Percentiles rank a stretch among this genome's conserved stretches.
phyloP scores from a whole-genome alignment of 2,329 filamentous ascomycete genomes.

The Colletotrichum nymphaeae region DNA sequence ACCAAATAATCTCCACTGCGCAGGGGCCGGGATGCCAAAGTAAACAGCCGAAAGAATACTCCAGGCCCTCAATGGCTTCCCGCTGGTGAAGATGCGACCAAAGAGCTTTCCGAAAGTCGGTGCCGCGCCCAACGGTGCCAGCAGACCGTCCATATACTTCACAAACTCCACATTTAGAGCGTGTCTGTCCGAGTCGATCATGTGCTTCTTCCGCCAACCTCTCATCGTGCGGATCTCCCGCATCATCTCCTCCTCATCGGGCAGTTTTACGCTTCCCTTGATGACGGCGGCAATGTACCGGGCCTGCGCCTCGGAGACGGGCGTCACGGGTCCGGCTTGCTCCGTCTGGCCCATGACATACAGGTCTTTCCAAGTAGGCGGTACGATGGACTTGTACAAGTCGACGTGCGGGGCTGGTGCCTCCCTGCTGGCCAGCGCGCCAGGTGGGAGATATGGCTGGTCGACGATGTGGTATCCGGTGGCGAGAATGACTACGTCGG shows the following conservation, averaged over 20 bases:
- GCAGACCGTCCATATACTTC: slow-evolving; percentile 46
- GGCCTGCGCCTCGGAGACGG: slow-evolving; percentile 47
- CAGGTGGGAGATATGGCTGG: slow-evolving; percentile 43
- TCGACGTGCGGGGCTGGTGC: slow-evolving; percentile 42
- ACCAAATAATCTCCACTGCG: slow-evolving; percentile 49
- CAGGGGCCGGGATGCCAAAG: slow-evolving; percentile 48
- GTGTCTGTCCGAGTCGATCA: slow-evolving; percentile 47
- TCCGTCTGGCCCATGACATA: slow-evolving; percentile 49
- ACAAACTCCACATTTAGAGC: slow-evolving; percentile 42
- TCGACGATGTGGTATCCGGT: slow-evolving; percentile 54
- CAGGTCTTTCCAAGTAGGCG: slow-evolving; percentile 45
- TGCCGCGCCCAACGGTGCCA: slow-evolving; percentile 46
- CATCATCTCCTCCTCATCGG: slow-evolving; percentile 41
- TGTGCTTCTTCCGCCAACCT: slow-evolving; percentile 40
- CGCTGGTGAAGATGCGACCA: slow-evolving; percentile 39
- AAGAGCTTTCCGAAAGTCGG: slow-evolving; percentile 45
- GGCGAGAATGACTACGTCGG: slow-evolving; percentile 60
- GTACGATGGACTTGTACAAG: slow-evolving; percentile 46
- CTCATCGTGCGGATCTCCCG: slow-evolving; percentile 41
- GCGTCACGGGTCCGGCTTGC: slow-evolving; percentile 44
- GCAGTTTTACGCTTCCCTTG: slow-evolving; percentile 41
- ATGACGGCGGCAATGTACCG: slow-evolving; percentile 46
- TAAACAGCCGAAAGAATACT: slow-evolving; percentile 46
- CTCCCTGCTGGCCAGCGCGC: slow-evolving; percentile 38
- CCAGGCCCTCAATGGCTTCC: slow-evolving; percentile 41